Conservation (phyloP, 192 early-diverging fungal species). For the Podila epigama region DNA sequence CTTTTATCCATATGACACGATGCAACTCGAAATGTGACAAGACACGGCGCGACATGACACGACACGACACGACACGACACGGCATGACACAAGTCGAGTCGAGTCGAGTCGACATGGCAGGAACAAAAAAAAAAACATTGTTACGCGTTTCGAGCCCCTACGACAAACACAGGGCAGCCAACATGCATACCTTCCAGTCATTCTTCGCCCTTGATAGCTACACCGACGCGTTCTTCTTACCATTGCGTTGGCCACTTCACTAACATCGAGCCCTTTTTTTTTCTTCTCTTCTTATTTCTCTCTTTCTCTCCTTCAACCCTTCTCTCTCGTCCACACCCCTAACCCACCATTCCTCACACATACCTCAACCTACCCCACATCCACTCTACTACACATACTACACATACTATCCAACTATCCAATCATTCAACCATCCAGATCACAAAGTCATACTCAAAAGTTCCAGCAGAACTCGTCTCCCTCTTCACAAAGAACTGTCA, state of each 20-base stretch:
- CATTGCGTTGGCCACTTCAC: background rate
- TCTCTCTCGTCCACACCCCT: background rate
- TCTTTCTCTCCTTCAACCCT: background rate
- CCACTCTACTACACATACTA: background rate
- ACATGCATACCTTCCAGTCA: background rate
- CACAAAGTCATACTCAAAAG: constrained; percentile 48
- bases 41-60: too few relatives aligned
- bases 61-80: too few relatives aligned
- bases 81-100: too few relatives aligned
- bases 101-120: too few relatives aligned
- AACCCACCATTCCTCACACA: background rate
- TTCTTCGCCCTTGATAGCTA: background rate
- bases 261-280: background rate
- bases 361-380: background rate
- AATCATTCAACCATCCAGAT: constrained; percentile 6
- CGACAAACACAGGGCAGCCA: background rate
- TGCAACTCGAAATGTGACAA: too few relatives aligned
- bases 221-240: background rate
- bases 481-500: constrained; percentile 51
- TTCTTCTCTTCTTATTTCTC: background rate
- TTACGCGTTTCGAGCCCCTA: background rate
- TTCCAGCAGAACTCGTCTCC: constrained; percentile 42
- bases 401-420: background rate
- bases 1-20: too few relatives aligned
- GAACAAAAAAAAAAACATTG: too few relatives aligned